Evolutionary conservation across 352 stramenopile genomes (phyloP), one percentile per base, ranked within the genome.

Genomic region (Phytophthora idaei): DNA sequence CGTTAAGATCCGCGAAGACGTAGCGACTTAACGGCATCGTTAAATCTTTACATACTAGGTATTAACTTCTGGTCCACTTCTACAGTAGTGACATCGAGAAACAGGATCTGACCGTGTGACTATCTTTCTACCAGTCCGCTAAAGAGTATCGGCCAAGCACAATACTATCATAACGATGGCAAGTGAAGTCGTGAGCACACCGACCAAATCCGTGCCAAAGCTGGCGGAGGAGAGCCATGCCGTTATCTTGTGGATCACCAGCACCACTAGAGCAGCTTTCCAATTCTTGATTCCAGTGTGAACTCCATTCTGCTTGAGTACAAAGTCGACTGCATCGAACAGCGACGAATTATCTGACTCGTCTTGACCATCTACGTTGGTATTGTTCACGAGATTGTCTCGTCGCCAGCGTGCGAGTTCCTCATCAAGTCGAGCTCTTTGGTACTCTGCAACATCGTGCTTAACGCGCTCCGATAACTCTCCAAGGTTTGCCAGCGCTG

Each of bases 381-480:
- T 15, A 10, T 36, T 47, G 14, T 11, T 17, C 6, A 14, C 6
- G 17, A 31, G 10, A 17, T 45, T 59, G 42, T 64, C 29, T 14
- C n/a, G 37, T 5, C 55, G 41, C 62, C 62, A 69, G 15, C 12
- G 29, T 50, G 45, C 36, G 0, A 69, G 37, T 21, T 69, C 61
- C 39, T 69, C 25, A 41, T 69, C 55, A n/a, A 69, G 28, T 27
- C 62, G 62, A 51, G 37, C 14, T n/a, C 55, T 46, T 49, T 64
- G 54, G 17, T 65, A 69, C 37, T 64, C 47, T 17, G 31, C n/a
- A 32, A 69, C 17, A 34, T 69, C 62, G n/a, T 59, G 62, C 4
- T 59, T 69, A 1, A 69, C 62, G 4, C 47, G 55, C 32, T 69
- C 62, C 8, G 55, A 64, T 3, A 69, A 46, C 25, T 69, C 62